Evolutionary conservation across 2,329 filamentous ascomycete genomes (phyloP), one percentile per base, ranked within the genome.

Genomic region (Lecanicillium sp.): DNA sequence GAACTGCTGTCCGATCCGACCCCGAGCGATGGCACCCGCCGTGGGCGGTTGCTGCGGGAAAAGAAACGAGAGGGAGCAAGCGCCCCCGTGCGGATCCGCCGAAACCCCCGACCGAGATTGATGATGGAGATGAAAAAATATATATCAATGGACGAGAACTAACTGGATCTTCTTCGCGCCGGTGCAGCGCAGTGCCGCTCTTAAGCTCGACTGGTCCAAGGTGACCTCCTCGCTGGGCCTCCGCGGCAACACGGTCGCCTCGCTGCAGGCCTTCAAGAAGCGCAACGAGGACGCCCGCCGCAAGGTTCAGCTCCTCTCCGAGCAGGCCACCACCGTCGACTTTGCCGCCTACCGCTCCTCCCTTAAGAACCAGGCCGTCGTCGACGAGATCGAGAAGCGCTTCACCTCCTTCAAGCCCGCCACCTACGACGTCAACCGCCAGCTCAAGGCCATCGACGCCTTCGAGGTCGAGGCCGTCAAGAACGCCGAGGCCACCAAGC

Each of bases 141-240:
- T 5, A 17, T 15, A n/a, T 17, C 23, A 15, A 41, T 11, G 5
- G 40, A 11, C 8, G n/a, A 10, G 9, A 32, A 14, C 44, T 47
- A 47, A 47, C 15, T 33, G n/a, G 10, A 7, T 5, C 15, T 27
- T 17, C 20, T n/a, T 2, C n/a, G 20, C 20, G 7, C 2, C 4
- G 7, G 54, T 55, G 70, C 71, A 97, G 91, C 87, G 90, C 81
- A 95, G 89, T 82, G 90, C 91, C 79, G 90, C 91, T 73, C 83
- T 94, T 74, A 98, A 97, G 83, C 83, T 98, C 80, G 93, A 98
- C 84, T 98, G 93, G 93, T 83, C 83, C 75, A 93, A 94, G 77
- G 83, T 98, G 66, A 86, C 86, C 73, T 83, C 81, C 74, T 94
- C 91, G 67, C 90, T 98, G 64, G 91, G 91, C 70, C 89, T 98